Base-by-base conservation (phyloP, 331 rosid species). In the Spiraea crenata region DNA sequence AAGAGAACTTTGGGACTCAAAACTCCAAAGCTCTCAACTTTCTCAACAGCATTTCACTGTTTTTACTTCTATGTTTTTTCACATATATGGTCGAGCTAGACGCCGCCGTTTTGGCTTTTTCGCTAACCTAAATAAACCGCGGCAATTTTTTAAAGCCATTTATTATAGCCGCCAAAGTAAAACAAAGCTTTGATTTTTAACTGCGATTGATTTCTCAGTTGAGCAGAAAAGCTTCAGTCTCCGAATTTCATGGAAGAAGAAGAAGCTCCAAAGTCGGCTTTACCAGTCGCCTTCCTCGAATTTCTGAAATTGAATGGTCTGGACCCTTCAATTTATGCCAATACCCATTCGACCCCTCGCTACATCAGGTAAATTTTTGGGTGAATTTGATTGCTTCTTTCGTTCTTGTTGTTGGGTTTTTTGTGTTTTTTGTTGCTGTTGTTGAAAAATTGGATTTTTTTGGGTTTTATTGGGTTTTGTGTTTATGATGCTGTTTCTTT, bases 331-430 rank as follows among this genome's bases (percentile, higher is more conserved):
- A 83, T 93, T 46, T 86, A 93, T 55, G 74, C 89, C 2, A 71
- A 88, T 25, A 69, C 74, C 12, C 89, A 86, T 76, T 89, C 93
- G 17, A 85, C 75, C 34, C 99, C 96, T 42, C 91, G 96, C 56
- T 93, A 77, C 76, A 84, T 91, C 66, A 88, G 97, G 88, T 85
- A 34, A 14, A 14, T 5, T 61, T 58, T 9, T 11, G 12, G 10
- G 15, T n/a, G 34, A 55, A 50, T 4, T 46, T 38, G 44, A 50
- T 4, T 46, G 19, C 6, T 47, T 15, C 6, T 8, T 17, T 17
- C 2, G 4, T 12, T 54, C 45, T 31, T 2, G 3, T 13, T 57
- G 47, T 9, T 42, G 1, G 2, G 4, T 6, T 3, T 44, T 7
- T 7, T 31, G 3, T 61, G 16, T 2, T 17, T 65, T 66, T 54